Evolutionary conservation across 345 rosid species (phyloP), one percentile per base, ranked within the genome.

Genomic region (Murraya paniculata): DNA sequence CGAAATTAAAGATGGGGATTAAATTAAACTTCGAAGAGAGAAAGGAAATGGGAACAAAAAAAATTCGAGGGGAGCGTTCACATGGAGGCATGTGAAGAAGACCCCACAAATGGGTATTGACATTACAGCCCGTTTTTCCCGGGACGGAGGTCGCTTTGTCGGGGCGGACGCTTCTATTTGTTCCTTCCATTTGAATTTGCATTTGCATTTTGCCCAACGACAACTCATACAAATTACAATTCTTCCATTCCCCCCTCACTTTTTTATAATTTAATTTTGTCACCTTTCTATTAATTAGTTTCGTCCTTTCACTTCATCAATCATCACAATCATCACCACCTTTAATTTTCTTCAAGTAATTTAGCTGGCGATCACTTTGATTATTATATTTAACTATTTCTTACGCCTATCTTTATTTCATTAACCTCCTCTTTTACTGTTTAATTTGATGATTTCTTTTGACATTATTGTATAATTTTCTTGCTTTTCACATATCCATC

Each of bases 41-140:
- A 72, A 61, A 77, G 50, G 71, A 81, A 78, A 33, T 1, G 13
- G 45, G 33, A 3, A 3, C 1, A 9, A 82, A 62, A 69, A 59
- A 16, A 71, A 60, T 28, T 35, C 56, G 65, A 36, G 25, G 27
- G 33, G 50, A 22, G 56, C n/a, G 78, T 73, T 85, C 91, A 91
- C 93, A 86, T 90, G 95, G 91, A 82, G 80, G 89, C 95, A 90
- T 87, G 97, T 93, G 93, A 35, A 75, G 82, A 64, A 60, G 94
- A 86, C 74, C 88, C 88, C 84, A 82, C 77, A 71, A 68, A 84
- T 70, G 76, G 74, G 83, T 27, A 72, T 66, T 57, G 86, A 81
- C 89, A 77, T 73, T 83, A 84, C 87, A 89, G 76, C 88, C 97
- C 93, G 94, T 89, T 82, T 86, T 87, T 88, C 69, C 87, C 90